These are phyloP conservation scores for Asterophora parasitica DNA, from an alignment of 768 basidiomycete species.

Conservation along the genomic window DNA sequence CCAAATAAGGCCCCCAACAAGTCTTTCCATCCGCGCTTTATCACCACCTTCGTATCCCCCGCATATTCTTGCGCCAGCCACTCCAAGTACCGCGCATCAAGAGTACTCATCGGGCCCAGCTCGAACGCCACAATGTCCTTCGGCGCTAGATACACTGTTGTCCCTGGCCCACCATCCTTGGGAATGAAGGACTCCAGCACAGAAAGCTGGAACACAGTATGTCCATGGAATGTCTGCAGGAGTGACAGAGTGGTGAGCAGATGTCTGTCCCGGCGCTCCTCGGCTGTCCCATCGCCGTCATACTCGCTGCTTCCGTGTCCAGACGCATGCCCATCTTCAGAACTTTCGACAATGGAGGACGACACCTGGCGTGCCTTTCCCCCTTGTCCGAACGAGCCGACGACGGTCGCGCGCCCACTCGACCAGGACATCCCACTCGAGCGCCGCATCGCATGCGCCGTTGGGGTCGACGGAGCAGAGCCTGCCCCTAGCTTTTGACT, in stretches of 20 bases:
- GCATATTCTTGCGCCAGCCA: conserved; percentile 72
- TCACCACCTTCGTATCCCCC: conserved; percentile 34
- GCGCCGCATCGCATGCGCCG: conserved; percentile 30
- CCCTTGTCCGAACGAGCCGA: conserved; percentile 15
- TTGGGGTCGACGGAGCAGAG: conserved; percentile 15
- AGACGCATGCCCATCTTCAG: not conserved
- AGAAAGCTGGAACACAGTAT: conserved; percentile 55
- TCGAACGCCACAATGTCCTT: conserved; percentile 66
- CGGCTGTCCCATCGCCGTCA: conserved; percentile 17
- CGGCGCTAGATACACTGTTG: conserved; percentile 45
- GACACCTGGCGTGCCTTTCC: conserved; percentile 31
- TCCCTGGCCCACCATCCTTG: not conserved
- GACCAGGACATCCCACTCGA: conserved; percentile 50
- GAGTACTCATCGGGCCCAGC: conserved; percentile 64
- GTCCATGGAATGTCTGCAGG: conserved; percentile 64
- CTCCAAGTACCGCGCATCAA: conserved; percentile 73
- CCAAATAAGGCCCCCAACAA: conserved; percentile 26
- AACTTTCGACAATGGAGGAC: conserved; percentile 6
- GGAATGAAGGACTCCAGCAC: conserved; percentile 35
- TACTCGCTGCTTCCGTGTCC: not conserved
- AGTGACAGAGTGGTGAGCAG: conserved; percentile 50
- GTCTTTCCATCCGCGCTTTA: conserved; percentile 50
- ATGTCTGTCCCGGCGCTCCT: conserved; percentile 27
- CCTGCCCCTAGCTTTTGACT: conserved; percentile 4
- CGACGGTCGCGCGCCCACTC: conserved; percentile 32